Evolutionary conservation across 2,329 filamentous ascomycete genomes (phyloP).

Genomic region (Fusarium coicis): DNA sequence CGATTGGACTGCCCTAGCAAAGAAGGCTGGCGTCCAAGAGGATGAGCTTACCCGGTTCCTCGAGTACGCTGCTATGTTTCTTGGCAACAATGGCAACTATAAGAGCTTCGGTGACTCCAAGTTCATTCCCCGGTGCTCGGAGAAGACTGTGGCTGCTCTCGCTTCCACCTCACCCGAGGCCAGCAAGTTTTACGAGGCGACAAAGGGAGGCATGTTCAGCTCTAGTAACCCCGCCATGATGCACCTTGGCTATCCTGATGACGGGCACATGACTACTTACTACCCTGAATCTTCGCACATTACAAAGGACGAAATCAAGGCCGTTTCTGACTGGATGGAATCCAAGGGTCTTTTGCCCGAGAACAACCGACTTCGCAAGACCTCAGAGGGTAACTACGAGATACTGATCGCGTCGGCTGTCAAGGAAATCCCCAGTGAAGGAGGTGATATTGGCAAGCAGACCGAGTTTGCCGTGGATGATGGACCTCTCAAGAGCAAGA

Average conservation of each 20-base stretch:
- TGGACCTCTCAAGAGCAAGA: conserved; percentile 72
- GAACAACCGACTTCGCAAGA: conserved; percentile 81
- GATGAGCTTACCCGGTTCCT: conserved; percentile 75
- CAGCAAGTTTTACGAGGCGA: conserved; percentile 72
- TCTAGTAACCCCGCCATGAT: conserved; percentile 71
- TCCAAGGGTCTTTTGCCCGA: conserved; percentile 77
- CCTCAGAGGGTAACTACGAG: conserved; percentile 71
- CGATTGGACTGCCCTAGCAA: conserved; percentile 75
- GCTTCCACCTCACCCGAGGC: conserved; percentile 70
- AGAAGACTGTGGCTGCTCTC: conserved; percentile 72
- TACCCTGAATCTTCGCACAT: conserved; percentile 82
- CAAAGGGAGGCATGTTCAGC: conserved; percentile 78
- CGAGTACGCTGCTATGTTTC: conserved; percentile 81
- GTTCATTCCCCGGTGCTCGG: conserved; percentile 78
- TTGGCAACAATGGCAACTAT: conserved; percentile 86
- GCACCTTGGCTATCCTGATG: conserved; percentile 79
- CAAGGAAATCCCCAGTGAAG: conserved; percentile 66
- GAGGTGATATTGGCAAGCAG: conserved; percentile 76
- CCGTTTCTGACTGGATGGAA: conserved; percentile 78
- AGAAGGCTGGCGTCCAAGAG: conserved; percentile 71
- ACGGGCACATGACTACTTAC: conserved; percentile 83
- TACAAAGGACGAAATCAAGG: conserved; percentile 78
- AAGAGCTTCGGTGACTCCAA: conserved; percentile 89
- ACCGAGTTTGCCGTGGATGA: conserved; percentile 69
- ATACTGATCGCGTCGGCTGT: conserved; percentile 78